Evolutionary conservation across 768 basidiomycete genomes (phyloP), one percentile per base, ranked within the genome.

Genomic region (Tylopilus felleus): DNA sequence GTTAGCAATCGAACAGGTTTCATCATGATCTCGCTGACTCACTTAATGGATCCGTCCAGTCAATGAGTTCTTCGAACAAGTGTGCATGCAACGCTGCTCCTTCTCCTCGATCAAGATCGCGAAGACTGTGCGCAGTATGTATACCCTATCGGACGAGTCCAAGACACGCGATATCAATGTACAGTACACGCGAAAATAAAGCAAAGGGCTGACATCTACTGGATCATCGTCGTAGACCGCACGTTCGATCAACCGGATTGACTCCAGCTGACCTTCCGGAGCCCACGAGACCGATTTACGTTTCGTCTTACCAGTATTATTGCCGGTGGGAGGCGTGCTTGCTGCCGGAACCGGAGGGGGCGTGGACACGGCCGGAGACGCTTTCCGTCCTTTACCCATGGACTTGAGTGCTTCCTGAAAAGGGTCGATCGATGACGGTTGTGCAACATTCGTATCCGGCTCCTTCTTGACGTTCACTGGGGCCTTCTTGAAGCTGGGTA

Each of bases 211-310:
- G 81, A 92, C 91, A 80, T 89, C 86, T 76, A 81, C 77, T 64
- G 84, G 82, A 77, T 93, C 92, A 71, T 92, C 91, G 63, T 92
- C 92, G 75, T 93, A 93, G 63, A 92, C 77, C 60, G 92, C 90
- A 65, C 80, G 82, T 75, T 92, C 89, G 74, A 93, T 93, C 69
- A 84, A 71, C 71, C 82, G 84, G 70, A 93, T 77, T 64, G 80
- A 75, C 75, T 85, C 88, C 60, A 93, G 83, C 69, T 81, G 74
- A 65, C 76, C 79, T 57, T 90, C 89, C 38, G 87, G 76, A 35
- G 86, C 82, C 86, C 90, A 93, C 28, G 83, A 82, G 44, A 92
- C 90, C 42, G 80, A 71, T 73, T 93, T 93, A 75, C 83, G 85
- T 75, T 81, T 86, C 75, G 80, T 83, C 64, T 64, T 70, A 64